phyloP scores from a whole-genome alignment of 192 early-diverging fungal species.

The Mortierella alpina region DNA sequence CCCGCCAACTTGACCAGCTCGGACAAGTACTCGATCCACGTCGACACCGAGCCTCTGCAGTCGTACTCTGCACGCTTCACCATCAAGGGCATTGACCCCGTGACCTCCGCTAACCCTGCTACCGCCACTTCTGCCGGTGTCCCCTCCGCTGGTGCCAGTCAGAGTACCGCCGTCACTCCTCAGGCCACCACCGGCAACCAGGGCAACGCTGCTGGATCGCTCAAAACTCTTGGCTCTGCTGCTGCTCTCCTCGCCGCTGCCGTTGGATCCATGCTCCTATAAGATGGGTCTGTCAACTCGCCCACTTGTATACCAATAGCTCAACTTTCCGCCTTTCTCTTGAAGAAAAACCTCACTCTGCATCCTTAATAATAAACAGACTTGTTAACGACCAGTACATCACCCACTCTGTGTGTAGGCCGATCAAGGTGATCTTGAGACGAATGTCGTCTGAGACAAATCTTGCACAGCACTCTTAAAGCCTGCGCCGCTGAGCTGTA shows the following conservation, averaged over 20 bases:
- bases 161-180: slow-evolving; percentile 5
- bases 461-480: too few relatives aligned
- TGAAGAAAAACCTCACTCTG: too few relatives aligned
- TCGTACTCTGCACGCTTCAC: slow-evolving; percentile 36
- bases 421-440: too few relatives aligned
- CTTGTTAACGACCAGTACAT: too few relatives aligned
- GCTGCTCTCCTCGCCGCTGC: slow-evolving; percentile 33
- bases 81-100: slow-evolving; percentile 33
- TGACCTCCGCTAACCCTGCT: slow-evolving; percentile 13
- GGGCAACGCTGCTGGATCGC: slow-evolving; percentile 30
- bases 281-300: not conserved
- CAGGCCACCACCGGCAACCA: slow-evolving; percentile 4
- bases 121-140: not conserved
- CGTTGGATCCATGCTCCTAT: slow-evolving; percentile 25
- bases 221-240: slow-evolving; percentile 33
- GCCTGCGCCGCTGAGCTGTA: too few relatives aligned
- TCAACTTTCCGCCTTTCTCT: too few relatives aligned
- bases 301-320: too few relatives aligned
- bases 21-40: slow-evolving; percentile 31
- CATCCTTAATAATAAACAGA: too few relatives aligned
- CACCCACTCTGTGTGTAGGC: too few relatives aligned
- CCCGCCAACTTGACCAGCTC: slow-evolving; percentile 46
- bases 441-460: too few relatives aligned
- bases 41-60: slow-evolving; percentile 36
- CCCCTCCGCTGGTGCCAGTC: not conserved